Conservation (phyloP, 495 filamentous ascomycete species). For the Talaromyces stipitatus region DNA sequence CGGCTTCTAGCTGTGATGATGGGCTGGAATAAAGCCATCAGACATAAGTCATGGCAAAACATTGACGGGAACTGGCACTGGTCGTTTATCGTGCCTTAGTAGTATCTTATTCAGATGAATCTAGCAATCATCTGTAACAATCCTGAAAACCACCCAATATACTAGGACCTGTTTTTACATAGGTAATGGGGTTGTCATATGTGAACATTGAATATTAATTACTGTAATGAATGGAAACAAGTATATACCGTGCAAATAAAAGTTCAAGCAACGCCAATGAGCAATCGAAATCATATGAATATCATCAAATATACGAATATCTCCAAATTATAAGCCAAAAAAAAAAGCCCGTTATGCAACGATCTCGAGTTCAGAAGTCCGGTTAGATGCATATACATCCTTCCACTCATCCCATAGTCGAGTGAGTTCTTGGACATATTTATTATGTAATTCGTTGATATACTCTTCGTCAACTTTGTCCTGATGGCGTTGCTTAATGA, state of each 20-base stretch:
- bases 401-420: constrained; percentile 85
- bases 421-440: constrained; percentile 72
- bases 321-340: neutral
- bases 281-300: neutral
- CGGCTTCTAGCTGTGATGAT: constrained; percentile 66
- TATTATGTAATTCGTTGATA: constrained; percentile 67
- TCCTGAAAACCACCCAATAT: neutral
- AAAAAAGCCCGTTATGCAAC: constrained; percentile 44
- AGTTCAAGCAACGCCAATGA: neutral
- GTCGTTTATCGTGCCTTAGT: constrained; percentile 11
- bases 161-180: too few species aligned
- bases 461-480: constrained; percentile 59
- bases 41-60: constrained; percentile 54
- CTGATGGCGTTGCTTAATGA: constrained; percentile 46
- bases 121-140: neutral
- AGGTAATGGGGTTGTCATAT: neutral
- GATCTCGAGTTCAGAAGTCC: constrained; percentile 70
- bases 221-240: neutral
- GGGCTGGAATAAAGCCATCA: constrained; percentile 64
- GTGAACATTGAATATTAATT: neutral
- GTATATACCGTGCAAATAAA: neutral
- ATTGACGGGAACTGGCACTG: constrained; percentile 62
- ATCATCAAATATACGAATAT: neutral
- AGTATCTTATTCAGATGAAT: neutral
- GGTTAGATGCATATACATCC: constrained; percentile 68